A percentile compares a stretch with the other conserved stretches of the same genome.
Evolutionary conservation across 2,329 filamentous ascomycete genomes (phyloP).

Genomic region (Neonectria coccinea): DNA sequence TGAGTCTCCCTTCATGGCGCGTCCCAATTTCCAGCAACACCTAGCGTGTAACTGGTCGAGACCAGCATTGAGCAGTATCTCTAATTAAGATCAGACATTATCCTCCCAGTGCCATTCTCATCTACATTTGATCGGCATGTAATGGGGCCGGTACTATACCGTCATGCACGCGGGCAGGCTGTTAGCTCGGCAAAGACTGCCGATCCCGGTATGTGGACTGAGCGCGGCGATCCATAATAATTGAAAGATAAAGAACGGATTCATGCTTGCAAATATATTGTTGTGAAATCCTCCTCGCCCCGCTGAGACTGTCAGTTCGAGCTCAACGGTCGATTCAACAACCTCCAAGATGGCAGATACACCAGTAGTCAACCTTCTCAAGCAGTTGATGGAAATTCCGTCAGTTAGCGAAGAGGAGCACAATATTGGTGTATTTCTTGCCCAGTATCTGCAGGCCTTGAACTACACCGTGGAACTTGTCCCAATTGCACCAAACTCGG

Average conservation of each 20-base stretch:
- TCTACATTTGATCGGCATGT: not conserved
- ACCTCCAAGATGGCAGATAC: conserved; percentile 18
- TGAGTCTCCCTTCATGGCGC: not conserved
- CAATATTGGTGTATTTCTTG: conserved; percentile 73
- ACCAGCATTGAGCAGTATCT: not conserved
- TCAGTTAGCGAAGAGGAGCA: conserved; percentile 59
- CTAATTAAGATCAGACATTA: not conserved
- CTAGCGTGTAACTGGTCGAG: not conserved
- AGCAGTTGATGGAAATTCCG: conserved; percentile 33
- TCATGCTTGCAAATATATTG: not conserved
- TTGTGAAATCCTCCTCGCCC: not conserved
- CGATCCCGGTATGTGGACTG: not conserved
- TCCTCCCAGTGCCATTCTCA: not conserved
- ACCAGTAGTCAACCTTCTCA: conserved; percentile 33
- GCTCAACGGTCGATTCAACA: not conserved
- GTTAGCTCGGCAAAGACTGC: not conserved
- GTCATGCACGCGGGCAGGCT: not conserved
- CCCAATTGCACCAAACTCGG: conserved; percentile 35
- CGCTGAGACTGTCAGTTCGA: not conserved
- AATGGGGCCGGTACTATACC: not conserved
- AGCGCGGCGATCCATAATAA: not conserved
- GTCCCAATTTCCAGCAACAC: not conserved
- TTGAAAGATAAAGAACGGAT: not conserved
- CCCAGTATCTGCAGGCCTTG: conserved; percentile 66
- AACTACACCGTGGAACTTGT: conserved; percentile 52